Percentiles rank a stretch among this genome's conserved stretches.
Conservation (phyloP, 805 yeast genomes). For the Vanderwaltozyma tropicalis region DNA sequence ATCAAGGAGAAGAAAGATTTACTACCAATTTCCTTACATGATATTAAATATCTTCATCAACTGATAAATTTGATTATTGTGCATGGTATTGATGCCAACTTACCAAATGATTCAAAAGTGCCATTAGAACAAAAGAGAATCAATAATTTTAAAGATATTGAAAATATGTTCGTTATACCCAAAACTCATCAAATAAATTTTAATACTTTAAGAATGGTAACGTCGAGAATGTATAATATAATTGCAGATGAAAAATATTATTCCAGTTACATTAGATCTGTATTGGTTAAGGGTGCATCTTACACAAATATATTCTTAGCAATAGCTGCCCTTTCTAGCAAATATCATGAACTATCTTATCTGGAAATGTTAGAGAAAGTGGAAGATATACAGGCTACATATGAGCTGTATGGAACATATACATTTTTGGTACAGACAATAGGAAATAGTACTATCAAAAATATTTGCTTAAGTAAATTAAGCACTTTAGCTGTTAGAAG, state of each 20-base stretch:
- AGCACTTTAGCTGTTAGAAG: slow-evolving; percentile 47
- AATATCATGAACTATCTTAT: slow-evolving; percentile 11
- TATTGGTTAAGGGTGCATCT: slow-evolving; percentile 56
- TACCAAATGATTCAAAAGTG: slow-evolving; percentile 49
- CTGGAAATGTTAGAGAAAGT: slow-evolving; percentile 26
- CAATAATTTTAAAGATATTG: slow-evolving; percentile 34
- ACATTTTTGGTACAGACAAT: slow-evolving; percentile 45
- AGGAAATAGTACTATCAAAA: slow-evolving; percentile 37
- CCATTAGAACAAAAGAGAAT: slow-evolving; percentile 52
- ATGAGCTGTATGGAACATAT: slow-evolving; percentile 50
- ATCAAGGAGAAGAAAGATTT: slow-evolving; percentile 14
- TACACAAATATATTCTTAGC: slow-evolving; percentile 48
- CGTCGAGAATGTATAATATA: slow-evolving; percentile 15
- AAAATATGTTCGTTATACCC: slow-evolving; percentile 16
- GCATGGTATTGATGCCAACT: slow-evolving; percentile 59
- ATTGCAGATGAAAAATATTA: slow-evolving; percentile 5
- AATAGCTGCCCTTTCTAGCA: slow-evolving; percentile 31
- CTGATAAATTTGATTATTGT: slow-evolving; percentile 54
- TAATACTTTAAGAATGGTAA: slow-evolving; percentile 9
- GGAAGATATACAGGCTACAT: slow-evolving; percentile 50
- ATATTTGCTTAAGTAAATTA: slow-evolving; percentile 39
- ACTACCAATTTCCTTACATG: slow-evolving; percentile 69
- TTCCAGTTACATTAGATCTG: slow-evolving; percentile 23
- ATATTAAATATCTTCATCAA: slow-evolving; percentile 62
- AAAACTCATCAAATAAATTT: slow-evolving; percentile 6